A percentile compares a stretch with the other conserved stretches of the same genome.
phyloP scores from a whole-genome alignment of 495 filamentous ascomycete species.

The Paragyromitra xinjiangensis region DNA sequence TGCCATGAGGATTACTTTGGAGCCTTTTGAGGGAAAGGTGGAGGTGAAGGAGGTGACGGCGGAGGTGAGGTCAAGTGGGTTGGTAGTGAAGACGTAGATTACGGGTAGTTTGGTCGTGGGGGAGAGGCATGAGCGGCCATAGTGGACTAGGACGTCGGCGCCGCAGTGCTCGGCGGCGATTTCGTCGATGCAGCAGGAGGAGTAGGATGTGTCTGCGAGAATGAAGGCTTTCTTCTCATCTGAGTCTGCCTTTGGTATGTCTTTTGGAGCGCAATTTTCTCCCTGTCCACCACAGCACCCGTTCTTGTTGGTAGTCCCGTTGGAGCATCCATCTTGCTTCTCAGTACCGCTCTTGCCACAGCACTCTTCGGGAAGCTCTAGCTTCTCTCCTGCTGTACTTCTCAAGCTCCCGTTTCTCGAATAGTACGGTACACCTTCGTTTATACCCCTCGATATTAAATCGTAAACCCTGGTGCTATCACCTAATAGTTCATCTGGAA shows the following conservation, averaged over 20 bases:
- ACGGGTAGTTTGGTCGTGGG: conserved; percentile 89
- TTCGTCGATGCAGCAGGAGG: conserved; percentile 96
- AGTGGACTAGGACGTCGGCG: conserved; percentile 93
- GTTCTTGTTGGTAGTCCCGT: conserved; percentile 9
- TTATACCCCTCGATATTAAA: conserved; percentile 70
- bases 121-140: conserved; percentile 89
- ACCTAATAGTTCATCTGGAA: conserved; percentile 87
- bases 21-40: conserved; percentile 69
- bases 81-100: conserved; percentile 87
- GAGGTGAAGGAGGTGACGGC: conserved; percentile 71
- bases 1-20: conserved; percentile 82
- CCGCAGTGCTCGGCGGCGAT: conserved; percentile 93
- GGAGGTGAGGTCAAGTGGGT: conserved; percentile 67
- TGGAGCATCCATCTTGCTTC: conserved; percentile 40
- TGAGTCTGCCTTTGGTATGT: conserved; percentile 14
- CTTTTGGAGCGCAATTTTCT: background rate
- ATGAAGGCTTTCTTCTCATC: conserved; percentile 74
- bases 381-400: conserved; percentile 1
- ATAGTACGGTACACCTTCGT: conserved; percentile 51
- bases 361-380: background rate
- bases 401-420: conserved; percentile 13
- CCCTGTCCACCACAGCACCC: conserved; percentile 41
- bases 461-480: conserved; percentile 86
- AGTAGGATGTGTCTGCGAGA: conserved; percentile 95
- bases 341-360: conserved; percentile 33